Evolutionary conservation across 257 asterid species (phyloP), one percentile per base, ranked within the genome.

Genomic region (Cinchona pubescens): DNA sequence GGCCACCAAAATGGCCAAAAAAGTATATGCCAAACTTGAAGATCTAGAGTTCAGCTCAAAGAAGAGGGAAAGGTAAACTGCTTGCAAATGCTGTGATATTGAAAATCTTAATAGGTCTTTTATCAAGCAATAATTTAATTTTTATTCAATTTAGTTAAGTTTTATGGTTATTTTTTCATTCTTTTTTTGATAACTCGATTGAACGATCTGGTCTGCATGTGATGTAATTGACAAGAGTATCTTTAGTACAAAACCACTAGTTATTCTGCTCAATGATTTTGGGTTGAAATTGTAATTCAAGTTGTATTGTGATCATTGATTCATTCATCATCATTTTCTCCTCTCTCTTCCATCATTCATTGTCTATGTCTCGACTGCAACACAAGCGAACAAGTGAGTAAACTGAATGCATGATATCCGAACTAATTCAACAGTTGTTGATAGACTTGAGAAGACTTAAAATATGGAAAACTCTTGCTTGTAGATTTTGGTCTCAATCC

Each of bases 1-100:
- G 84, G 97, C 98, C 75, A 92, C 94, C 85, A 95, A 95, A 86
- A 90, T 90, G 97, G 96, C 97, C 16, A 95, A 95, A 83, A 95
- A 90, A 81, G 98, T 95, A 59, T 92, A 90, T 81, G 94, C 96
- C 69, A 92, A 81, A 88, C 79, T 95, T 85, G 98, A 95, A 89
- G 98, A n/a, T n/a, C n/a, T 90, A 78, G 99, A 95, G 84, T 95
- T 95, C 86, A 92, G 90, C 88, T 82, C 98, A 62, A 95, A 95
- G 89, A 95, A 92, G 86, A 90, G 97, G 87, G 99, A 95, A 87
- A 90, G 97, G 99, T 95, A 82, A 38, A 46, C 32, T 38, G 7
- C 42, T 43, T 12, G 2, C 2, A 1, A 43, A 37, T 43, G 68
- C 71, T 73, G 51, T 27, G 62, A 49, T 69, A 67, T 68, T 53